These are phyloP conservation scores for Camelina neglecta DNA, from an alignment of 345 rosid species.

Conservation along the genomic window DNA sequence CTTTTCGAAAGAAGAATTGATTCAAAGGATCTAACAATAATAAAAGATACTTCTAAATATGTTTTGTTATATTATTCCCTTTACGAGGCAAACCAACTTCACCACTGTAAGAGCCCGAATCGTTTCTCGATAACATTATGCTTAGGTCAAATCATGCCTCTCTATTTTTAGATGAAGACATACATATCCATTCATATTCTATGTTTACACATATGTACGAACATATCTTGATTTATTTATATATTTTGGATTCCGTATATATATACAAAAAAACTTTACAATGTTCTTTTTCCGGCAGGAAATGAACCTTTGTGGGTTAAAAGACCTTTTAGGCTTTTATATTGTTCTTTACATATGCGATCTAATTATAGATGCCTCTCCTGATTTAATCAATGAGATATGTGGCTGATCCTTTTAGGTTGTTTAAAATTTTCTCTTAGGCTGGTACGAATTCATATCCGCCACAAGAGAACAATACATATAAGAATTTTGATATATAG, in stretches of 20 bases:
- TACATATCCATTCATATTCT: conserved; percentile 25
- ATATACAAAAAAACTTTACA: conserved; percentile 6
- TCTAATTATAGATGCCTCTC: conserved; percentile 24
- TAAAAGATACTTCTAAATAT: background rate
- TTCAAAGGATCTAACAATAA: conserved; percentile 1
- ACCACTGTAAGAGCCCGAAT: conserved; percentile 20
- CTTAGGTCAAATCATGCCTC: conserved; percentile 41
- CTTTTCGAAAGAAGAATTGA: conserved; percentile 1
- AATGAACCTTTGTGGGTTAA: conserved; percentile 7
- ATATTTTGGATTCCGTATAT: conserved; percentile 9
- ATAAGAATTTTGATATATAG: too few species aligned
- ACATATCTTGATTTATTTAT: conserved; percentile 22
- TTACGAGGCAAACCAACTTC: conserved; percentile 24
- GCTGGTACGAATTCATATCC: conserved; percentile 32
- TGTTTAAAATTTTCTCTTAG: conserved; percentile 4
- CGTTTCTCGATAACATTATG: conserved; percentile 25
- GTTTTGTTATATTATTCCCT: conserved; percentile 14
- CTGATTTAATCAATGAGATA: conserved; percentile 6
- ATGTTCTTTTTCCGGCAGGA: conserved; percentile 19
- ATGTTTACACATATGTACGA: conserved; percentile 23
- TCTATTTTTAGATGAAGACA: conserved; percentile 22
- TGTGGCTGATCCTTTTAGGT: conserved; percentile 27
- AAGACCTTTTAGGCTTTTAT: background rate
- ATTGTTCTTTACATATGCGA: conserved; percentile 31
- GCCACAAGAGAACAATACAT: conserved; percentile 8